Conservation (phyloP, 192 early-diverging fungal genomes). For the Coemansia furcata region DNA sequence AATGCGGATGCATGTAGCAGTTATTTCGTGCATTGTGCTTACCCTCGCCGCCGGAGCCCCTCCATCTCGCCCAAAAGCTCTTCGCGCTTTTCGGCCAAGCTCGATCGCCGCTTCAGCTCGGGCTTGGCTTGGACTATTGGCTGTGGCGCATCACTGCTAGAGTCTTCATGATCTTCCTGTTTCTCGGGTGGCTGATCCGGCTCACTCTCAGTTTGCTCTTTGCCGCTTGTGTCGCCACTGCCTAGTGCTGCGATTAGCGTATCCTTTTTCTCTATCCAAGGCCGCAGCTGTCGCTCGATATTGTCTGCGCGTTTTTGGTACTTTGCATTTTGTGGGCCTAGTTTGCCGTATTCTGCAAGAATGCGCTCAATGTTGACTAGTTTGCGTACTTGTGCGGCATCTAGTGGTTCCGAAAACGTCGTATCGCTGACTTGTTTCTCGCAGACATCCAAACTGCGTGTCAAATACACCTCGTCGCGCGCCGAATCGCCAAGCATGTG, state of each 20-base stretch:
- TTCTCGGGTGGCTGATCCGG: background rate
- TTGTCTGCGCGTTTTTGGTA: background rate
- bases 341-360: background rate
- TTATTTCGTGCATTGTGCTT: background rate
- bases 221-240: background rate
- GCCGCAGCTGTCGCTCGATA: conserved; percentile 10
- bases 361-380: conserved; percentile 36
- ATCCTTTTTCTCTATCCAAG: conserved; percentile 36
- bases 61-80: conserved; percentile 46
- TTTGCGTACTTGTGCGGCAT: conserved; percentile 25
- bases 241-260: conserved; percentile 9
- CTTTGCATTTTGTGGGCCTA: background rate
- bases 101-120: conserved; percentile 12
- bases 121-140: background rate
- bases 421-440: conserved; percentile 24
- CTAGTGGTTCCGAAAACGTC: conserved; percentile 39
- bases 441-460: conserved; percentile 25
- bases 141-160: background rate
- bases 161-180: background rate
- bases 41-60: conserved; percentile 44
- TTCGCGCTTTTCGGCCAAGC: conserved; percentile 20
- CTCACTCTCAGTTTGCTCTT: background rate
- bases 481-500: background rate
- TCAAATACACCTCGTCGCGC: conserved; percentile 4
- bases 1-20: background rate